Evolutionary conservation across 331 rosid genomes (phyloP).

Genomic region (Rhamnella rubrinervis): DNA sequence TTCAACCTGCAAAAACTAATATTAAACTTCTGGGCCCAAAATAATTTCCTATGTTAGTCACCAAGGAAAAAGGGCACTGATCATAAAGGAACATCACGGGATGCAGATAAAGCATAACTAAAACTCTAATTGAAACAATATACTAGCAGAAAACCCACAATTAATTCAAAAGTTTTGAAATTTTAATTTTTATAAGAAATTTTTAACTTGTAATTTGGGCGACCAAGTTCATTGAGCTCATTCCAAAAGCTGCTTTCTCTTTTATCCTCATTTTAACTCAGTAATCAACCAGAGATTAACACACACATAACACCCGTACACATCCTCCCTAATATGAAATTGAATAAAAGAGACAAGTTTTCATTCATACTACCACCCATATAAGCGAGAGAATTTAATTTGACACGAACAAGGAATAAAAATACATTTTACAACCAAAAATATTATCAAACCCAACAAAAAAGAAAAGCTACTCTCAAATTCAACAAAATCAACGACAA

Average conservation of each 20-base stretch:
- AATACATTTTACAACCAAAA: background rate
- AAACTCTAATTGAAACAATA: background rate
- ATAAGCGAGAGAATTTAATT: too few relatives aligned
- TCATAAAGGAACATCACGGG: background rate
- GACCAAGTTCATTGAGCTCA: background rate
- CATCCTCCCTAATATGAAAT: background rate
- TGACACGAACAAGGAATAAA: too few relatives aligned
- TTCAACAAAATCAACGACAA: background rate
- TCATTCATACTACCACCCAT: background rate
- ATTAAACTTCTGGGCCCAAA: conserved; percentile 16
- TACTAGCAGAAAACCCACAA: background rate
- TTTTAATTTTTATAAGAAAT: too few relatives aligned
- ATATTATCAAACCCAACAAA: background rate
- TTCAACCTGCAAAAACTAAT: conserved; percentile 29
- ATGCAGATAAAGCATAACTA: background rate
- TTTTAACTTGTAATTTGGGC: background rate
- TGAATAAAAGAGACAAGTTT: background rate
- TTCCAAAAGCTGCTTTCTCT: background rate
- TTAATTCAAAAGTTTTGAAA: background rate
- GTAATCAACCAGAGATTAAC: background rate
- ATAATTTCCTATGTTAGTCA: background rate
- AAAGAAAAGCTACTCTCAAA: background rate
- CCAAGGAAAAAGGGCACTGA: background rate
- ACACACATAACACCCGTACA: background rate
- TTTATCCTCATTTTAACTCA: background rate